phyloP scores from a whole-genome alignment of 768 basidiomycete species.

The Lentinula boryana region DNA sequence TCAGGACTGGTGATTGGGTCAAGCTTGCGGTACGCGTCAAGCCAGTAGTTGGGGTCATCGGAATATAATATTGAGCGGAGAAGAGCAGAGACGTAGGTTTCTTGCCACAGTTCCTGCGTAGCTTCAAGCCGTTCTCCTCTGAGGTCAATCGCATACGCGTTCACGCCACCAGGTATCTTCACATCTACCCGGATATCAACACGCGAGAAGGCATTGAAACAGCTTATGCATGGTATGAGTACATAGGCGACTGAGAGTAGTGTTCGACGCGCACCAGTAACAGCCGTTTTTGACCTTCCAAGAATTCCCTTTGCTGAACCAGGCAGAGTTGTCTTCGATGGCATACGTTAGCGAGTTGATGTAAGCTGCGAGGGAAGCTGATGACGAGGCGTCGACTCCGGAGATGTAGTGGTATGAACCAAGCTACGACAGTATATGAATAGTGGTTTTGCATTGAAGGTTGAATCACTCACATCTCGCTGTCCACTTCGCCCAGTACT shows the following conservation, averaged over 20 bases:
- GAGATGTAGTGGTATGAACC: constrained; percentile 98
- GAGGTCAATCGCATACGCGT: constrained; percentile 88
- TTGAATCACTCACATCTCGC: constrained; percentile 65
- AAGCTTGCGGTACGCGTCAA: constrained; percentile 92
- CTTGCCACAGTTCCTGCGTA: constrained; percentile 91
- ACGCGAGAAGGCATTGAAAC: constrained; percentile 97
- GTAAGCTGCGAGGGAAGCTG: constrained; percentile 95
- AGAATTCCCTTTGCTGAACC: constrained; percentile 79
- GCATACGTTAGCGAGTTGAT: constrained; percentile 97
- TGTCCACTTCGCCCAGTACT: constrained; percentile 77
- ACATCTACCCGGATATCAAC: constrained; percentile 97
- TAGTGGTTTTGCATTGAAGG: constrained; percentile 1
- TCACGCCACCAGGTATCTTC: constrained; percentile 96
- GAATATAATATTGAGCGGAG: constrained; percentile 91
- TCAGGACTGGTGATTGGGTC: constrained; percentile 91
- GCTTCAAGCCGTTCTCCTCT: constrained; percentile 95
- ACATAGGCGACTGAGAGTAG: not conserved
- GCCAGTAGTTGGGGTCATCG: constrained; percentile 85
- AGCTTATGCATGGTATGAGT: constrained; percentile 36
- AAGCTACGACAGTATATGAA: constrained; percentile 40
- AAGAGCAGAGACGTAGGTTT: constrained; percentile 92
- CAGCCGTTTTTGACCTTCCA: constrained; percentile 95
- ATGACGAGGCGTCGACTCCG: constrained; percentile 98
- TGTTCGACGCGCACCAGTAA: constrained; percentile 62
- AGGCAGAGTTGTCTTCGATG: constrained; percentile 84